Evolutionary conservation across 164 flowering plant species (phyloP), one percentile per base, ranked within the genome.

Genomic region (Nymphaea thermarum): DNA sequence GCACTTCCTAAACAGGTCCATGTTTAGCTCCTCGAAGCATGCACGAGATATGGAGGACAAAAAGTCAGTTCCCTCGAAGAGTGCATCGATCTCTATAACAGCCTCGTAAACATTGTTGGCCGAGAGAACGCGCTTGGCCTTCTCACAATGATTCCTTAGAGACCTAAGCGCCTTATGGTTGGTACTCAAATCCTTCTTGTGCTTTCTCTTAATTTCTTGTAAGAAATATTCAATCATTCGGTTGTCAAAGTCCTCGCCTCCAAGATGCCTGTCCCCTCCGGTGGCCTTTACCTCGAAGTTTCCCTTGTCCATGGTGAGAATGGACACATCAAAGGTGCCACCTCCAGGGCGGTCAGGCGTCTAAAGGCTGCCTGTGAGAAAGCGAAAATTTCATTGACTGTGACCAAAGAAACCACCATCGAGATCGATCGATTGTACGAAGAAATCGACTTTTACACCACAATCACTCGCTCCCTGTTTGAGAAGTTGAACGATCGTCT

Each of bases 1-100:
- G 17, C 84, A 81, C 67, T 81, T 80, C 36, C 80, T 77, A 64
- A 83, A 83, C 42, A 83, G 71, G 68, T 83, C 86, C 86, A 83
- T 83, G 81, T 83, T 83, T 43, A 83, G 74, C 66, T 83, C 86
- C 70, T 83, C 84, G 42, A 83, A 83, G 71, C 83, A 74, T 3
- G 84, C 85, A 68, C 85, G 80, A 45, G 87, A 80, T 2, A 84
- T 82, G 61, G 84, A 80, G 36, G 85, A 36, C 60, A 75, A 78
- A 72, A 84, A 82, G 69, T 84, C 88, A 61, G 78, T 66, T 14
- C 86, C 88, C 67, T 84, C 88, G 4, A 65, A 83, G 65, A 83
- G 74, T 5, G 87, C 78, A 67, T 84, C 88, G 25, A 82, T 76
- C 62, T 84, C 84, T 71, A 84, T 81, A 4, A 80, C 76, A 7